Conservation (phyloP, 78 protist species). For the Dictyostelium discoideum region DNA sequence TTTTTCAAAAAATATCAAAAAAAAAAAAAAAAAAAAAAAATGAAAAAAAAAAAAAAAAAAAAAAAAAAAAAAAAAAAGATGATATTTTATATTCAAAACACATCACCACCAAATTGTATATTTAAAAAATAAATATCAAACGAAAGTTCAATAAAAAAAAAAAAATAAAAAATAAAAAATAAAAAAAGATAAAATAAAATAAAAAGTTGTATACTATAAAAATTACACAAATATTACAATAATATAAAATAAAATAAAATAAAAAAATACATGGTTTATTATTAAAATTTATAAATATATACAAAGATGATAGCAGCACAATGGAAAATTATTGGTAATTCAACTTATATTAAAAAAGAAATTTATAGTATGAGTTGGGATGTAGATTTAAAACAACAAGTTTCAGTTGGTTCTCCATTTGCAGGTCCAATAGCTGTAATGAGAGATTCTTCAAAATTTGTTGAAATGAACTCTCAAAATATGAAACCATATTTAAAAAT, state of each 20-base stretch:
- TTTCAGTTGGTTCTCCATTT: constrained; percentile 56
- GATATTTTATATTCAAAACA: not conserved
- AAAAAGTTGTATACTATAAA: not conserved
- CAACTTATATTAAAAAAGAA: constrained; percentile 26
- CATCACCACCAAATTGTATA: not conserved
- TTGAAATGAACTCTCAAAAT: constrained; percentile 43
- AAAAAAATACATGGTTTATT: no score
- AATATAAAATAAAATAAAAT: no score
- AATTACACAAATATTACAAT: no score
- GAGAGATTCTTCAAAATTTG: constrained; percentile 38
- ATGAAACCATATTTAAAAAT: constrained; percentile 9
- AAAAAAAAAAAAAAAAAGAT: not conserved
- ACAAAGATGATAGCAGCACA: constrained; percentile 26
- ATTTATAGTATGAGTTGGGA: constrained; percentile 58
- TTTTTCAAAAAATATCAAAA: no score
- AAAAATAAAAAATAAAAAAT: no score
- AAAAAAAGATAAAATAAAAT: no score
- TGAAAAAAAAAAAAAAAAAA: no score
- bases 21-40: no score
- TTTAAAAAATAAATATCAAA: not conserved
- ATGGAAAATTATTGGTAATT: constrained; percentile 58
- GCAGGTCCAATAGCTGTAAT: constrained; percentile 68
- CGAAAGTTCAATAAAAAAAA: not conserved
- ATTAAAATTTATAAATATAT: no score
- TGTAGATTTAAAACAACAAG: constrained; percentile 36